These are phyloP conservation scores for Syzygium malaccense DNA, from an alignment of 441 rosid species.

Conservation along the genomic window DNA sequence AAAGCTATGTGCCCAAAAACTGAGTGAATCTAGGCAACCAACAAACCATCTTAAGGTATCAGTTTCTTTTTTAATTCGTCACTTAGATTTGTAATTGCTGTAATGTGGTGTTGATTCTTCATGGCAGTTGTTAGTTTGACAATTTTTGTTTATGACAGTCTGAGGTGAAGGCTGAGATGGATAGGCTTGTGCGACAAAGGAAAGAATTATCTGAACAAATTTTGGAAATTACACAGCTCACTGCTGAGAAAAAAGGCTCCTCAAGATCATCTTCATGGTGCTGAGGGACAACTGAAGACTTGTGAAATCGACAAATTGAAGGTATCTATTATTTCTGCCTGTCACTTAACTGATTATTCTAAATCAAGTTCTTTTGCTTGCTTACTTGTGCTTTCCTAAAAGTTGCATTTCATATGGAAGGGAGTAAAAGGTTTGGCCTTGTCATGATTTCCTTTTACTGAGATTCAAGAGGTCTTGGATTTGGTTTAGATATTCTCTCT, in stretches of 20 bases:
- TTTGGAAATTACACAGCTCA: constrained; percentile 62
- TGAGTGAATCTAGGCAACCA: constrained; percentile 69
- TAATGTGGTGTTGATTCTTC: background rate
- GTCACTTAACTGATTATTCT: background rate
- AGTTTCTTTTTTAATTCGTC: constrained; percentile 11
- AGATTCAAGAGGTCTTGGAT: background rate
- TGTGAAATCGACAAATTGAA: constrained; percentile 89
- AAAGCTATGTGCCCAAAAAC: constrained; percentile 54
- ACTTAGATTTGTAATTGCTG: constrained; percentile 3
- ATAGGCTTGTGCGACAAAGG: constrained; percentile 67
- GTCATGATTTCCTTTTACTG: background rate
- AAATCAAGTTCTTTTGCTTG: background rate
- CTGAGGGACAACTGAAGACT: constrained; percentile 83
- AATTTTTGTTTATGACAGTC: constrained; percentile 42
- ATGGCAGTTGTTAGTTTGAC: constrained; percentile 7
- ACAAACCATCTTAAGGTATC: constrained; percentile 71
- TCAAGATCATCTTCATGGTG: constrained; percentile 90
- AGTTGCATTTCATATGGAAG: background rate
- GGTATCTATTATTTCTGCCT: constrained; percentile 30
- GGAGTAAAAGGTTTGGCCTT: background rate
- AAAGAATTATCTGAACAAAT: constrained; percentile 81
- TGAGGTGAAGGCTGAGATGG: constrained; percentile 86
- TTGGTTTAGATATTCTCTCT: background rate
- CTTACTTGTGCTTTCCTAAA: background rate
- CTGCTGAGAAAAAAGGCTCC: constrained; percentile 65